Evolutionary conservation across 768 basidiomycete genomes (phyloP).

Genomic region (Lentinula aciculospora): DNA sequence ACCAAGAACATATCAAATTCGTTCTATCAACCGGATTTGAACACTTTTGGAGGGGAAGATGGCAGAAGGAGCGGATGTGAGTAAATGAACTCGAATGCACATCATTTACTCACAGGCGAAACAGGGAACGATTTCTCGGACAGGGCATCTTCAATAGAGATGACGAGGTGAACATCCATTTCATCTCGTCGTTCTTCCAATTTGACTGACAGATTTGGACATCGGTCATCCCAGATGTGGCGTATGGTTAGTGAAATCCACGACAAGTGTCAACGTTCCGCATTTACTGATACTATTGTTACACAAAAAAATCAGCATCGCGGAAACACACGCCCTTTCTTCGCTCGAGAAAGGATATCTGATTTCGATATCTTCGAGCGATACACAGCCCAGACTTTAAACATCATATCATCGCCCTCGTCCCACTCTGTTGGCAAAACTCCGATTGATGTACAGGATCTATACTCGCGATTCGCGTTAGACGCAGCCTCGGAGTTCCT

Average conservation of each 20-base stretch:
- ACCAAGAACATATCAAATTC: slow-evolving; percentile 63
- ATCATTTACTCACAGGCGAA: background rate
- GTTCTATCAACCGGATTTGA: slow-evolving; percentile 61
- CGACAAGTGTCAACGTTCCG: background rate
- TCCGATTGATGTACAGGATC: slow-evolving; percentile 60
- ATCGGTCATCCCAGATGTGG: slow-evolving; percentile 39
- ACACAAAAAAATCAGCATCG: slow-evolving; percentile 47
- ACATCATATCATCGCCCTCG: slow-evolving; percentile 38
- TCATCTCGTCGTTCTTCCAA: background rate
- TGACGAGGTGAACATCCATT: slow-evolving; percentile 40
- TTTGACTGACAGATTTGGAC: background rate
- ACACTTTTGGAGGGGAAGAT: slow-evolving; percentile 60
- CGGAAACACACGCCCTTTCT: slow-evolving; percentile 64
- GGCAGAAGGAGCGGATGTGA: slow-evolving; percentile 63
- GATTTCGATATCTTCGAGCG: slow-evolving; percentile 67
- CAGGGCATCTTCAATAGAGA: slow-evolving; percentile 76
- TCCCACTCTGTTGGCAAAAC: slow-evolving; percentile 20
- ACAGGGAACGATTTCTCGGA: slow-evolving; percentile 60
- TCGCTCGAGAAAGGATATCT: slow-evolving; percentile 63
- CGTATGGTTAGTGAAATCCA: slow-evolving; percentile 43
- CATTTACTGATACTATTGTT: slow-evolving; percentile 3
- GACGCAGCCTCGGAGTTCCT: slow-evolving; percentile 72
- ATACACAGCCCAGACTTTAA: slow-evolving; percentile 41
- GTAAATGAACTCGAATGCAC: slow-evolving; percentile 13
- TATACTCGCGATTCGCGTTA: slow-evolving; percentile 62